Evolutionary conservation across 2,329 filamentous ascomycete species (phyloP), one percentile per base, ranked within the genome.

Genomic region (Coniochaeta ligniaria): DNA sequence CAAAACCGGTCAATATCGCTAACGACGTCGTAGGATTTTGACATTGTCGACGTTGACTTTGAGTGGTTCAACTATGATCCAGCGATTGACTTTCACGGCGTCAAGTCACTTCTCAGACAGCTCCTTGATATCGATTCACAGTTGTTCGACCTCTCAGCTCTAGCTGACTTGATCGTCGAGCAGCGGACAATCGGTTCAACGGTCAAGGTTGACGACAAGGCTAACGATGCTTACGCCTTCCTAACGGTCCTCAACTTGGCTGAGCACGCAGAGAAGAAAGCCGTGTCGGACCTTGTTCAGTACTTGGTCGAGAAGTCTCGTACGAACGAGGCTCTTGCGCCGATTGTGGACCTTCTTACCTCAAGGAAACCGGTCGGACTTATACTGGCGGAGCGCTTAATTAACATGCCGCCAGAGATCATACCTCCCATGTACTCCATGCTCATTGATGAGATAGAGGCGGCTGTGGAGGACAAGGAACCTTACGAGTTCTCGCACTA

Each of bases 21-120:
- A 38, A 55, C 62, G 63, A 60, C 41, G 6, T 28, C 38, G 6
- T 60, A 96, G 91, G 91, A 96, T 70, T 89, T 92, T 70, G 90
- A 96, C 72, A 89, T 94, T 73, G 86, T 99, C 66, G 89, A 98
- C 71, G 92, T 98, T 61, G 94, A 98, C 66, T 99, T 99, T 70
- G 95, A 99, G 78, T 98, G 92, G 90, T 99, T 98, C 79, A 96
- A 97, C 76, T 96, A 94, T 64, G 89, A 95, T 68, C 82, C 90
- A 1, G 86, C 90, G 8, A 83, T 96, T 68, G 95, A 99, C 75
- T 98, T 98, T 75, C 94, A 98, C 76, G 95, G 95, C 61, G 84
- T 96, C 68, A 97, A 97, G 75, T 89, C 86, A 11, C 85, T 99
- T 8, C 76, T 97, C 62, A 90, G 94, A 62, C 95, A 99, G 75